Evolutionary conservation across 129 eudicot genomes (phyloP), one percentile per base, ranked within the genome.

Genomic region (Lactuca saligna): DNA sequence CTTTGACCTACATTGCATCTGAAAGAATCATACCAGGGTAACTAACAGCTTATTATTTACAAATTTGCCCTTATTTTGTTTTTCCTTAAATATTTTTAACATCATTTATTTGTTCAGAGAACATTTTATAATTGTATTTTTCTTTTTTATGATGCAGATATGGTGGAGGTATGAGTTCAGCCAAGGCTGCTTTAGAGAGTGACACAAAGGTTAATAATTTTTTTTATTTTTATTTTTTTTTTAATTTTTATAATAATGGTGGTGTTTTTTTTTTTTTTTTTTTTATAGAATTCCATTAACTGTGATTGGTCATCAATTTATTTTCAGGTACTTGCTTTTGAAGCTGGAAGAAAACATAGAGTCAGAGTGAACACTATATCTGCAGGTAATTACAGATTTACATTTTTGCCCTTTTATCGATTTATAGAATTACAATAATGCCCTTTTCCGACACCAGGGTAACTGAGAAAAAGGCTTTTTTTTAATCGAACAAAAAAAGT

Each of bases 161-260:
- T 77, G 98, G 98, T 33, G 98, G 96, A 56, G 98, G 98, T 63
- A 92, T 92, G 98, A 92, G 98, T 79, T 92, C 98, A 25, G 98
- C 98, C 32, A 92, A 92, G 75, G 84, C 96, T 74, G 98, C 96
- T 68, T 54, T 92, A 38, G 98, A 92, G 86, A 92, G 98, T 48
- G 98, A 88, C 80, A 88, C 96, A 57, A 70, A 60, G 63, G 98
- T 92, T 17, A 73, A 79, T 73, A 34, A 6, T 35, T 48, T 61
- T 48, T 15, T 20, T 20, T 20, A 20, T 20, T 20, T 20, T 4
- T 32, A 7, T 3, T 15, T 57, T 65, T 11, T 34, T 35, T 11
- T 46, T 46, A 3, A 3, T 7, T 37, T 54, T 75, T 29, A 20
- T 16, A 9, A 64, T 59, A 12, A 14, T 31, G 12, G n/a, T 10